These are phyloP conservation scores for Suhomyces wounanorum DNA, from an alignment of 1,139 yeast genomes.

Conservation along the genomic window DNA sequence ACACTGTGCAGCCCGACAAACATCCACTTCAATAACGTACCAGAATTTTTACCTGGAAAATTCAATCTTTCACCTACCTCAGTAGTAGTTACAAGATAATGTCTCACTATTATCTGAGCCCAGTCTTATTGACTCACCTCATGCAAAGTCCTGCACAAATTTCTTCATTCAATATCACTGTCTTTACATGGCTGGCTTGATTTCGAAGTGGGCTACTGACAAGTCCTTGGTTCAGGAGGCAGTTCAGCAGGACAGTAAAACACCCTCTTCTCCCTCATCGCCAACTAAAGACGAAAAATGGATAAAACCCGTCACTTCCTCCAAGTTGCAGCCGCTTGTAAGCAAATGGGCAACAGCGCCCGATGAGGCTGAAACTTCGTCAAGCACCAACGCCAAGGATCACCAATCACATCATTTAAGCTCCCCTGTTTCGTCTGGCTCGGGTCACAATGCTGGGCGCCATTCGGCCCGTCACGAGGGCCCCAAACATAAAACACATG, in stretches of 20 bases:
- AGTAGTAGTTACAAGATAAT: no score
- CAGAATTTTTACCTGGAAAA: no score
- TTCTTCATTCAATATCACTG: not conserved
- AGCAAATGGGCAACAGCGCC: conserved; percentile 35
- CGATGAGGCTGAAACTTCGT: not conserved
- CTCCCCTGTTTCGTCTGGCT: not conserved
- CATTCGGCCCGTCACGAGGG: not conserved
- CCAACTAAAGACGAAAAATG: conserved; percentile 6
- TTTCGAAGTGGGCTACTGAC: conserved; percentile 44
- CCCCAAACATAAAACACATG: conserved; percentile 1
- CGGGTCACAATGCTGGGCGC: not conserved
- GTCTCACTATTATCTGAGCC: not conserved
- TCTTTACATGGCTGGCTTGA: conserved; percentile 32
- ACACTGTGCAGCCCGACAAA: no score
- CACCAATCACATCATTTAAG: not conserved
- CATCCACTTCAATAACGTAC: no score
- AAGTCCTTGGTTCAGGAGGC: conserved; percentile 30
- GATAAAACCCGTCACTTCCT: conserved; percentile 16
- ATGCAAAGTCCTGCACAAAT: conserved; percentile 1
- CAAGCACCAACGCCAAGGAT: not conserved
- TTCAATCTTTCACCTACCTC: no score
- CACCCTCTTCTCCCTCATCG: not conserved
- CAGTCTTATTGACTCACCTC: not conserved
- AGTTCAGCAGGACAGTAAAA: conserved; percentile 22
- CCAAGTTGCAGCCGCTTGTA: conserved; percentile 21